phyloP scores from a whole-genome alignment of 2,329 filamentous ascomycete species.

The Fusarium vanettenii region DNA sequence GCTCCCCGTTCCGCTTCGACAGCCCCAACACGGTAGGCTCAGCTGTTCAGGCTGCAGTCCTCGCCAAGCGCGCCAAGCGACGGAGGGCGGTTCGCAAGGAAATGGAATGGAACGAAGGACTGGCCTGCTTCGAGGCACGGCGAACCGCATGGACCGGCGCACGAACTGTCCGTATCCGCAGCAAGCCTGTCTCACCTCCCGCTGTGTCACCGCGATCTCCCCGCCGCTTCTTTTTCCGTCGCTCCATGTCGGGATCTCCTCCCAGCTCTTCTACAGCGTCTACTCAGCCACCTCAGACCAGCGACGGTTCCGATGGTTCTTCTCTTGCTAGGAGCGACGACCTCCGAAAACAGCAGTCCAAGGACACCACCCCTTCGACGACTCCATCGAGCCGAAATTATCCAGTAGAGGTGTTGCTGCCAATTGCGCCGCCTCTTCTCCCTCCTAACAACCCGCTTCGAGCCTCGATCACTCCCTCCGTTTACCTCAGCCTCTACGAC shows the following conservation, averaged over 20 bases:
- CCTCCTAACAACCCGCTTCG: constrained; percentile 81
- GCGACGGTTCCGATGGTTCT: constrained; percentile 54
- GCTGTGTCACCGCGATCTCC: constrained; percentile 59
- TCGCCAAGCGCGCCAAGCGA: constrained; percentile 65
- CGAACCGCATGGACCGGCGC: constrained; percentile 90
- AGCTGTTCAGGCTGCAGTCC: constrained; percentile 54
- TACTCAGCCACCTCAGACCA: constrained; percentile 37
- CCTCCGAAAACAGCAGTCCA: constrained; percentile 47
- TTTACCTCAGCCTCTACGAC: constrained; percentile 87
- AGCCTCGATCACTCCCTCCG: constrained; percentile 76
- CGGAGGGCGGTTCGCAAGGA: constrained; percentile 71
- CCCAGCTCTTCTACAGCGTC: constrained; percentile 42
- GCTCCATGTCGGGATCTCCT: constrained; percentile 57
- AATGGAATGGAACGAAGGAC: constrained; percentile 81
- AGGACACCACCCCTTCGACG: constrained; percentile 48
- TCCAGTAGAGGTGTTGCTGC: constrained; percentile 73
- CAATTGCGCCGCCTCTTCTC: constrained; percentile 78
- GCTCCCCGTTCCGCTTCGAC: constrained; percentile 64
- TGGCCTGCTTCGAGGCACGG: constrained; percentile 81
- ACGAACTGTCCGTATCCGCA: constrained; percentile 65
- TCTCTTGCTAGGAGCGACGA: constrained; percentile 54
- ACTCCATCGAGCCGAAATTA: constrained; percentile 45
- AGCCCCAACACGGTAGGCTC: constrained; percentile 59
- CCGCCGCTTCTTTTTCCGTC: constrained; percentile 63
- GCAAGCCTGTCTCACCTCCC: constrained; percentile 56